Conservation (phyloP, 768 basidiomycete species). For the Crassisporium funariophilum region DNA sequence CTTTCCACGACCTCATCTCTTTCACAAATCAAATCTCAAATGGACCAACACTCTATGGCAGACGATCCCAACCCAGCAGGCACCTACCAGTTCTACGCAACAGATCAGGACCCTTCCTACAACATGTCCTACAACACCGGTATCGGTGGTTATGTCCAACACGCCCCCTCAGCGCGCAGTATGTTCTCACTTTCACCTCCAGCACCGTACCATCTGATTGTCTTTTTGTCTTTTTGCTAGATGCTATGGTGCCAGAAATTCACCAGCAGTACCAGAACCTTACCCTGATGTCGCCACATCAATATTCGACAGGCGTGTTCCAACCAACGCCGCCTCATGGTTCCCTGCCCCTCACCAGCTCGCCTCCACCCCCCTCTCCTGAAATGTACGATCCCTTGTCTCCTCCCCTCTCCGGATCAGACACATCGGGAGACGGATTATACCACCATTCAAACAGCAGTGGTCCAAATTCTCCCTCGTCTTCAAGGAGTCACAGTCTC, state of each 20-base stretch:
- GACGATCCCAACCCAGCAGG: slow-evolving; percentile 47
- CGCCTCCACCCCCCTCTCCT: slow-evolving; percentile 77
- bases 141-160: slow-evolving; percentile 61
- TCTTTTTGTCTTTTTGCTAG: slow-evolving; percentile 56
- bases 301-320: slow-evolving; percentile 65
- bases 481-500: slow-evolving; percentile 73
- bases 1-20: slow-evolving; percentile 33
- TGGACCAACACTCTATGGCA: slow-evolving; percentile 52
- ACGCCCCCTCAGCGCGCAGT: slow-evolving; percentile 76
- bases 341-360: slow-evolving; percentile 60
- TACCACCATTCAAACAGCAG: slow-evolving; percentile 81
- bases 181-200: slow-evolving; percentile 41
- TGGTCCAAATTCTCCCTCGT: slow-evolving; percentile 76
- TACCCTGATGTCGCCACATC: slow-evolving; percentile 68
- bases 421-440: slow-evolving; percentile 82
- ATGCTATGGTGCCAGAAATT: slow-evolving; percentile 67
- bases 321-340: slow-evolving; percentile 67
- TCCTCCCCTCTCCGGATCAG: slow-evolving; percentile 87
- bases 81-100: slow-evolving; percentile 52
- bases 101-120: slow-evolving; percentile 59
- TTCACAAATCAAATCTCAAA: slow-evolving; percentile 37
- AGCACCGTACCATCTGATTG: slow-evolving; percentile 62
- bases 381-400: slow-evolving; percentile 84
- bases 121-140: slow-evolving; percentile 53
- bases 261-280: slow-evolving; percentile 58